These are phyloP conservation scores for Phanerochaete sordida DNA, from an alignment of 768 basidiomycete species.

Conservation along the genomic window DNA sequence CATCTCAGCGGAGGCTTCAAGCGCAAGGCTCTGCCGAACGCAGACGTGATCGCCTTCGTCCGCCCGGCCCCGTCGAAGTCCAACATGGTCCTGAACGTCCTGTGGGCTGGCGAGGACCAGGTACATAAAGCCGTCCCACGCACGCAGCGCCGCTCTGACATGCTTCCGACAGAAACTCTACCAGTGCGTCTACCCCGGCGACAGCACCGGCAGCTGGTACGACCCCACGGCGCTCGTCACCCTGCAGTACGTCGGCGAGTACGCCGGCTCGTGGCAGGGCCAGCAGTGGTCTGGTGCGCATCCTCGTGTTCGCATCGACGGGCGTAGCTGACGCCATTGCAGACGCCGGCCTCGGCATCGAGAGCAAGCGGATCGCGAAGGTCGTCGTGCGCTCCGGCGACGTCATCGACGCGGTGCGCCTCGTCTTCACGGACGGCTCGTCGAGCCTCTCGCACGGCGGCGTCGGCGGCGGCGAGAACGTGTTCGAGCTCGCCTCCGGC, in stretches of 20 bases:
- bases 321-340: not conserved
- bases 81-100: not conserved
- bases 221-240: not conserved
- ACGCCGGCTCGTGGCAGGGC: not conserved
- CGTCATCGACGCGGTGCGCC: not conserved
- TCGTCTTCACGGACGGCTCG: constrained; percentile 8
- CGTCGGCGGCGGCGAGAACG: not conserved
- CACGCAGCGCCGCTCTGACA: not conserved
- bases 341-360: not conserved
- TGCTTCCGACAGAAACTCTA: not conserved
- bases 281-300: not conserved
- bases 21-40: not conserved
- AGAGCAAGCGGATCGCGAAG: not conserved
- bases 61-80: not conserved
- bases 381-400: not conserved
- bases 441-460: not conserved
- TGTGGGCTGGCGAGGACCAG: constrained; percentile 8
- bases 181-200: not conserved
- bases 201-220: not conserved
- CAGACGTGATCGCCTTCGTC: constrained; percentile 5
- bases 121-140: not conserved
- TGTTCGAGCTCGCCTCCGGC: not conserved
- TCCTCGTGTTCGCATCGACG: not conserved
- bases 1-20: not conserved
- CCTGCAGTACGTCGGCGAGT: not conserved